These are phyloP conservation scores for Diatrype stigma DNA, from an alignment of 2,329 filamentous ascomycete genomes.

Conservation along the genomic window DNA sequence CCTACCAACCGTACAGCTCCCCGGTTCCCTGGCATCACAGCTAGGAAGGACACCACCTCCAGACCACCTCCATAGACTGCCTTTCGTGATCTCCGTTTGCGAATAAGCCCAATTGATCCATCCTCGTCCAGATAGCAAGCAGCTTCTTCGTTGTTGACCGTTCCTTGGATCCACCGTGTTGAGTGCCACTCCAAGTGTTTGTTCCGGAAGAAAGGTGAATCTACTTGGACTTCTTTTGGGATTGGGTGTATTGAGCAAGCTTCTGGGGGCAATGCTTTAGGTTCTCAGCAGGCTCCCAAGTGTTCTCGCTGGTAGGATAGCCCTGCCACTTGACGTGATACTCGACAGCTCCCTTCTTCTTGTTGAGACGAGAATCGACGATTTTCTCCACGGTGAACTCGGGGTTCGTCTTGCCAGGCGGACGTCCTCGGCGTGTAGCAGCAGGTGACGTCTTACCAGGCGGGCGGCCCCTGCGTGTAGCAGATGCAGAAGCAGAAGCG, in stretches of 20 bases:
- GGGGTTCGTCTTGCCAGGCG: conserved; percentile 1
- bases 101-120: no score
- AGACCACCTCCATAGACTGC: no score
- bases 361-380: conserved; percentile 36
- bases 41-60: no score
- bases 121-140: neutral
- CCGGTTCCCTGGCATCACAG: no score
- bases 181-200: conserved; percentile 21
- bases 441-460: no score
- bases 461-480: neutral
- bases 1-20: no score
- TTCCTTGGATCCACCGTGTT: conserved; percentile 21
- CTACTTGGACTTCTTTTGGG: neutral
- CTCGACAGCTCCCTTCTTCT: conserved; percentile 25
- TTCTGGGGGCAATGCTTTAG: conserved; percentile 32
- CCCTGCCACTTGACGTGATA: conserved; percentile 54
- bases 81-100: no score
- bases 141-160: neutral
- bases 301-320: conserved; percentile 39
- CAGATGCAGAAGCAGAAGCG: conserved; percentile 11
- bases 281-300: conserved; percentile 50
- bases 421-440: neutral
- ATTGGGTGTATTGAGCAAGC: conserved; percentile 12
- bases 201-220: neutral
- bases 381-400: conserved; percentile 48